Evolutionary conservation across 768 basidiomycete species (phyloP).

Genomic region (Phaffia australis): DNA sequence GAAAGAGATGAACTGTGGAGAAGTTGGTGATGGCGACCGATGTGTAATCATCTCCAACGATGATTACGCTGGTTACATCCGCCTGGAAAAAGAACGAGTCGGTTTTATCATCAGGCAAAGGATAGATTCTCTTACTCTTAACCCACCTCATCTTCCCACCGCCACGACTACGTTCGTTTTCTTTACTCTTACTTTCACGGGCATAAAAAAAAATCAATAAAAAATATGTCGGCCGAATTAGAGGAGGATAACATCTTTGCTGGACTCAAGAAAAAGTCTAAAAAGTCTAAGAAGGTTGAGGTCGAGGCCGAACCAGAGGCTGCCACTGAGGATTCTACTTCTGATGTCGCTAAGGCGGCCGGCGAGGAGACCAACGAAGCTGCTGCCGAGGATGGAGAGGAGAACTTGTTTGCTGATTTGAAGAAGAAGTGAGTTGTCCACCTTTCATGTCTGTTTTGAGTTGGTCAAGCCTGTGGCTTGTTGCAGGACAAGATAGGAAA

Average conservation of each 20-base stretch:
- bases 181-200: no score
- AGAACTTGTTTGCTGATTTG: constrained; percentile 85
- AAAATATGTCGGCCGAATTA: constrained; percentile 20
- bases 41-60: no score
- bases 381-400: constrained; percentile 42
- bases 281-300: constrained; percentile 39
- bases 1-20: no score
- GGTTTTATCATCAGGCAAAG: no score
- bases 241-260: constrained; percentile 40
- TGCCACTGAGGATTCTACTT: constrained; percentile 29
- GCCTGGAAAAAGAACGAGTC: no score
- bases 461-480: not conserved
- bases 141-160: no score
- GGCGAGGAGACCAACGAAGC: constrained; percentile 6
- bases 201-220: not conserved
- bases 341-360: constrained; percentile 30
- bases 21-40: no score
- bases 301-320: constrained; percentile 27
- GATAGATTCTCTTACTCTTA: no score
- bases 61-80: no score
- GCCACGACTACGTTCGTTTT: no score
- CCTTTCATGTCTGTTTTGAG: not conserved
- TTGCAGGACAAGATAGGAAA: not conserved
- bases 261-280: constrained; percentile 44
- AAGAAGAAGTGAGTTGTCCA: constrained; percentile 53